Percentiles rank a stretch among this genome's conserved stretches.
Conservation (phyloP, 371 early-diverging fungal species). For the Lichtheimia ramosa region DNA sequence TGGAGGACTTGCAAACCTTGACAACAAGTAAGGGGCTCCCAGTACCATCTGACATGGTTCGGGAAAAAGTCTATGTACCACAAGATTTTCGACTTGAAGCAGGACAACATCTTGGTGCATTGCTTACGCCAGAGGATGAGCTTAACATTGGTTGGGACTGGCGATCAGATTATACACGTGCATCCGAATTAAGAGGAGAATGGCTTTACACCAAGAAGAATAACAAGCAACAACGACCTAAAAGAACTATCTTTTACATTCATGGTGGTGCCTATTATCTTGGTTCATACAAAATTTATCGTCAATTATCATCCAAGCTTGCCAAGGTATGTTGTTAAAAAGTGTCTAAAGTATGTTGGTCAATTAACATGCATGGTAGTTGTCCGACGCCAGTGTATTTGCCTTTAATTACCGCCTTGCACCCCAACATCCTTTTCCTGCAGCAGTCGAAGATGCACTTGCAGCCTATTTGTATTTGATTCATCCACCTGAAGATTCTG, state of each 20-base stretch:
- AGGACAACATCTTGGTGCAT: constrained; percentile 18
- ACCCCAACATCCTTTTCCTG: constrained; percentile 83
- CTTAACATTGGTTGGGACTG: constrained; percentile 42
- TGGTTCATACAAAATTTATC: constrained; percentile 49
- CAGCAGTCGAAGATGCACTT: constrained; percentile 78
- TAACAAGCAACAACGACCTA: background rate
- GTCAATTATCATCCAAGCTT: constrained; percentile 39
- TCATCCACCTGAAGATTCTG: constrained; percentile 46
- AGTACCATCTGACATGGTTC: constrained; percentile 22
- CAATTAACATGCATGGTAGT: constrained; percentile 9
- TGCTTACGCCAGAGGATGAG: constrained; percentile 26
- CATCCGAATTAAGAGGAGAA: constrained; percentile 31
- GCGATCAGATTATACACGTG: constrained; percentile 22
- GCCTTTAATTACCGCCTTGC: constrained; percentile 79
- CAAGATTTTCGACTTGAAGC: constrained; percentile 28
- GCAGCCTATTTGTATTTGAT: constrained; percentile 72
- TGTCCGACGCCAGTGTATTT: constrained; percentile 27
- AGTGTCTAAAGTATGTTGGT: background rate
- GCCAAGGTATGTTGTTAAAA: constrained; percentile 28
- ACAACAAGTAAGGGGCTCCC: constrained; percentile 26
- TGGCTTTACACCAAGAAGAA: constrained; percentile 23
- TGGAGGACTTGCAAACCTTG: constrained; percentile 39
- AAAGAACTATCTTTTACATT: constrained; percentile 47
- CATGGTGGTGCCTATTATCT: constrained; percentile 78
- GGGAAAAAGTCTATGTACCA: constrained; percentile 24